These are phyloP conservation scores for Naumovozyma baii DNA, from an alignment of 805 yeast genomes.

Conservation along the genomic window DNA sequence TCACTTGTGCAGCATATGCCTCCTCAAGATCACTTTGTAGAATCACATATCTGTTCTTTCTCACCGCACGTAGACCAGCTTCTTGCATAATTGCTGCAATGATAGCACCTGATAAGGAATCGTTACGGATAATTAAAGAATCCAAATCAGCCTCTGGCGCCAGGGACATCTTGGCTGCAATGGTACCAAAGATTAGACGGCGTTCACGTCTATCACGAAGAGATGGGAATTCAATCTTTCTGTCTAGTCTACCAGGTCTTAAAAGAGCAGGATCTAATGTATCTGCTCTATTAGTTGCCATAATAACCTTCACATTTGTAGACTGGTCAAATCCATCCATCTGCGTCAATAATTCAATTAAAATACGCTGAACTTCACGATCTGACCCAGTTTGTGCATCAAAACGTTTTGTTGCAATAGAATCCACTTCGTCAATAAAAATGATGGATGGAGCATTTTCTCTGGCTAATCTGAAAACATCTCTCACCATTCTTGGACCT, in stretches of 20 bases:
- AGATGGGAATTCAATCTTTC: constrained; percentile 96
- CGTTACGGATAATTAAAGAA: constrained; percentile 88
- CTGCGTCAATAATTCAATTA: constrained; percentile 90
- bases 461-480: constrained; percentile 91
- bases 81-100: constrained; percentile 99
- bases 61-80: constrained; percentile 96
- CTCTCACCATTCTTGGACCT: constrained; percentile 99
- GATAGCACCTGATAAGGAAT: constrained; percentile 92
- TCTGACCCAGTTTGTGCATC: constrained; percentile 99
- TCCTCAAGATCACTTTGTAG: constrained; percentile 94
- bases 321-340: constrained; percentile 99
- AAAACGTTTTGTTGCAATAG: constrained; percentile 97
- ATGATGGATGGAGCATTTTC: constrained; percentile 96
- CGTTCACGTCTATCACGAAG: constrained; percentile 96
- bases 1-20: constrained; percentile 94
- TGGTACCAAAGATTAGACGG: constrained; percentile 88
- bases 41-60: constrained; percentile 95
- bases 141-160: constrained; percentile 98
- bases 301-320: constrained; percentile 90
- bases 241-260: constrained; percentile 96
- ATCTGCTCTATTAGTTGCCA: constrained; percentile 99
- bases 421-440: constrained; percentile 97
- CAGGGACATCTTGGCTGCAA: constrained; percentile 93
- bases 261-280: constrained; percentile 96
- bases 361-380: constrained; percentile 96